Conservation (phyloP, 352 stramenopile species). For the Achlya hypogyna region DNA sequence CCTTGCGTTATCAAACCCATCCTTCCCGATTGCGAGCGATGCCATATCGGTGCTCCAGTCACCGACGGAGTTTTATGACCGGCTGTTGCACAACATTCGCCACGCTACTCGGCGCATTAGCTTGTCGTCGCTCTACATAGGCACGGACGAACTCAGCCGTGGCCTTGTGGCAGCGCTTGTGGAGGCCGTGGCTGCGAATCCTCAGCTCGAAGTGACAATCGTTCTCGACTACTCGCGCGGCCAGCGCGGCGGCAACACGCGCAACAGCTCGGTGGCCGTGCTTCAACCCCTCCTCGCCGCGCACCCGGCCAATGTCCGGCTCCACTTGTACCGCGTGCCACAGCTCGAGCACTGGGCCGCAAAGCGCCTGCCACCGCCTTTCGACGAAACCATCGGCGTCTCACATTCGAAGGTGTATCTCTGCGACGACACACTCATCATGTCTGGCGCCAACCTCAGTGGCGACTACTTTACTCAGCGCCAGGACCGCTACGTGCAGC, state of each 20-base stretch:
- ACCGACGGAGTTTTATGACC: conserved; percentile 51
- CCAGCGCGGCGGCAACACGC: conserved; percentile 33
- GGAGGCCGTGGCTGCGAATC: conserved; percentile 29
- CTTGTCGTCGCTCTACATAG: conserved; percentile 65
- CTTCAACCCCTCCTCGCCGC: conserved; percentile 35
- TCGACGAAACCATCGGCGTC: conserved; percentile 77
- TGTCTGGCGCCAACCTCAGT: conserved; percentile 76
- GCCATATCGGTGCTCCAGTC: conserved; percentile 41
- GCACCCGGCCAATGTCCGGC: conserved; percentile 42
- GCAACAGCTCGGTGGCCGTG: conserved; percentile 50
- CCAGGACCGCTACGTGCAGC: conserved; percentile 71
- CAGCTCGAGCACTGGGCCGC: conserved; percentile 53
- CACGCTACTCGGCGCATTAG: conserved; percentile 37
- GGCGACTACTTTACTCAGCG: conserved; percentile 78
- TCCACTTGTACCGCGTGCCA: conserved; percentile 63
- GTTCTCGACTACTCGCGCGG: conserved; percentile 65
- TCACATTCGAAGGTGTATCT: conserved; percentile 80
- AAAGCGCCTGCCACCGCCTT: conserved; percentile 47
- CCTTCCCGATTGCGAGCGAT: conserved; percentile 47
- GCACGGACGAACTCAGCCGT: conserved; percentile 45
- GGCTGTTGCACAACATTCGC: conserved; percentile 48
- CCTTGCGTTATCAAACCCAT: conserved; percentile 8
- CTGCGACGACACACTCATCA: conserved; percentile 66
- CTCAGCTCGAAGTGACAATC: conserved; percentile 44
- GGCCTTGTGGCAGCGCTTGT: conserved; percentile 38